Conservation (phyloP, 208 protist genomes). For the Leishmania tarentolae region DNA sequence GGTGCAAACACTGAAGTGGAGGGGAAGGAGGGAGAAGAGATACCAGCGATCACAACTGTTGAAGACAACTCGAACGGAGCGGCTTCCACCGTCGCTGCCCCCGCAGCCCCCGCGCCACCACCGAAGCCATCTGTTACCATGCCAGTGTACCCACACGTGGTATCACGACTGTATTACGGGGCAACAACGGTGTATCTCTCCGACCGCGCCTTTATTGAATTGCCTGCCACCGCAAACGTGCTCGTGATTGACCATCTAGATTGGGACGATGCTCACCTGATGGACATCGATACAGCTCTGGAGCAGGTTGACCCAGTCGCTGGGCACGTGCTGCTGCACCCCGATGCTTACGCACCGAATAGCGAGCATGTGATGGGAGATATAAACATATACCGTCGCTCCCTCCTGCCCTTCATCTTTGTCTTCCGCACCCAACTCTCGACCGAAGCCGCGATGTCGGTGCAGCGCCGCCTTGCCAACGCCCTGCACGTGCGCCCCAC, state of each 20-base stretch:
- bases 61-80: neutral
- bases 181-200: conserved; percentile 34
- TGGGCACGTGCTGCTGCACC: conserved; percentile 32
- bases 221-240: conserved; percentile 46
- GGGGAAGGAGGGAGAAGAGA: neutral
- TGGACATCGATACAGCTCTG: conserved; percentile 13
- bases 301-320: conserved; percentile 16
- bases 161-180: conserved; percentile 23
- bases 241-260: conserved; percentile 36
- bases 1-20: neutral
- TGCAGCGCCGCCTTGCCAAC: conserved; percentile 24
- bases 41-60: neutral
- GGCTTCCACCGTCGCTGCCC: neutral
- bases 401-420: conserved; percentile 36
- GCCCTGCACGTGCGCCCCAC: conserved; percentile 28
- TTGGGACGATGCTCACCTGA: conserved; percentile 14
- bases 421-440: conserved; percentile 39
- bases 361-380: conserved; percentile 14
- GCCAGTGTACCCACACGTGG: conserved; percentile 19
- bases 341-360: conserved; percentile 34
- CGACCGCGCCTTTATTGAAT: conserved; percentile 26
- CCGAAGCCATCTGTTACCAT: conserved; percentile 12
- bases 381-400: conserved; percentile 7
- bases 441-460: neutral
- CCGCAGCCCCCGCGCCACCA: neutral